Percentiles rank a stretch among this genome's conserved stretches.
These are phyloP conservation scores for Potentilla sterilis DNA, from an alignment of 306 rosid genomes.

Conservation along the genomic window DNA sequence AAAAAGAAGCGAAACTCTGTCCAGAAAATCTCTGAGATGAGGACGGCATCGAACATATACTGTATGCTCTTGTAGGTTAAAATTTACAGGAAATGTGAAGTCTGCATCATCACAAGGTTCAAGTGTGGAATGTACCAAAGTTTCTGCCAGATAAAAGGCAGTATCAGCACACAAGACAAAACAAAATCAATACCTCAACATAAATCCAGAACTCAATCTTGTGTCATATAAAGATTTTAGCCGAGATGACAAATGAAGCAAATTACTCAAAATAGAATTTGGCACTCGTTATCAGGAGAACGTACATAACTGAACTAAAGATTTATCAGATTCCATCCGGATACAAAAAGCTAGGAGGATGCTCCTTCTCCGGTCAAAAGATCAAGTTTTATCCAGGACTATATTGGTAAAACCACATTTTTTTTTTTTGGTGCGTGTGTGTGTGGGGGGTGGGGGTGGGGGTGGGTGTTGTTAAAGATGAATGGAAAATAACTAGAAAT, in stretches of 20 bases:
- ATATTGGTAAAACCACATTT: not conserved
- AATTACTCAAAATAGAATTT: not conserved
- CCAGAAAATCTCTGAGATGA: slow-evolving; percentile 82
- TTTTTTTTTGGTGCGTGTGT: too few relatives aligned
- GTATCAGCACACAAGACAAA: slow-evolving; percentile 21
- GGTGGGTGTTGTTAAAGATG: too few relatives aligned
- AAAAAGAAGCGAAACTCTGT: slow-evolving; percentile 68
- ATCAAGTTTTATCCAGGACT: not conserved
- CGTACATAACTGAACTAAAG: not conserved
- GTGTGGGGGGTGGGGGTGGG: not conserved
- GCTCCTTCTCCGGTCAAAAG: not conserved
- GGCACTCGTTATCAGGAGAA: not conserved
- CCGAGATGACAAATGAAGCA: not conserved
- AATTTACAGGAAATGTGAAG: slow-evolving; percentile 89
- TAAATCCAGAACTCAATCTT: not conserved
- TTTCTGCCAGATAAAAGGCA: slow-evolving; percentile 61
- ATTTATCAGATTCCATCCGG: not conserved
- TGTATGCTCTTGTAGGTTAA: slow-evolving; percentile 79
- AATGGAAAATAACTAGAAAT: not conserved
- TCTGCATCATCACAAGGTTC: slow-evolving; percentile 92
- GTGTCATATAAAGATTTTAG: not conserved
- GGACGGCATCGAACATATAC: slow-evolving; percentile 98
- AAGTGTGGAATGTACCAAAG: slow-evolving; percentile 91
- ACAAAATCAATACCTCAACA: not conserved
- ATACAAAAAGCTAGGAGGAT: not conserved